phyloP scores from a whole-genome alignment of 805 yeast species.

The Candida khao-thaluensis region DNA sequence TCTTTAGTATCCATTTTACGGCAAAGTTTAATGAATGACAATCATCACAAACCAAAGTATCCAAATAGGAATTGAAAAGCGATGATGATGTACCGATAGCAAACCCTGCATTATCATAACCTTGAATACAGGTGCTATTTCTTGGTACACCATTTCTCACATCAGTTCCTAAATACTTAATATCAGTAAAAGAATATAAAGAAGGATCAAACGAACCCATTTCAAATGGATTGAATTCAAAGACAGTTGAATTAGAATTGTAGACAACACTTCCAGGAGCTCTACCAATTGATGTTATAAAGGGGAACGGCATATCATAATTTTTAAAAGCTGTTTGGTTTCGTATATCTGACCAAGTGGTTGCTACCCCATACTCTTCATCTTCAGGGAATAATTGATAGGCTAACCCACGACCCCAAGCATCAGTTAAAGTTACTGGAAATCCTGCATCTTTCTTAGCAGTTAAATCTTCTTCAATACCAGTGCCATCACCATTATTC shows the following conservation, averaged over 20 bases:
- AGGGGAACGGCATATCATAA: slow-evolving; percentile 43
- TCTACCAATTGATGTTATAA: slow-evolving; percentile 36
- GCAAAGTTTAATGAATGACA: slow-evolving; percentile 25
- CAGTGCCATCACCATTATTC: slow-evolving; percentile 31
- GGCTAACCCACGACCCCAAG: slow-evolving; percentile 77
- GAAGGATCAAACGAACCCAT: slow-evolving; percentile 43
- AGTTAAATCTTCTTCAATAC: slow-evolving; percentile 51
- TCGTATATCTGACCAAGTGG: slow-evolving; percentile 36
- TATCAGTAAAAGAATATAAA: slow-evolving; percentile 37
- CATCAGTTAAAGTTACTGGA: slow-evolving; percentile 65
- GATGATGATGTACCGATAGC: slow-evolving; percentile 41
- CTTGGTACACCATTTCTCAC: slow-evolving; percentile 31
- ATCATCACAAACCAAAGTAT: slow-evolving; percentile 34
- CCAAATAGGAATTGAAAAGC: slow-evolving; percentile 35
- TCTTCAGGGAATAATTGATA: slow-evolving; percentile 53
- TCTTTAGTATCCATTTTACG: slow-evolving; percentile 25
- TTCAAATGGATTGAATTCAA: slow-evolving; percentile 43
- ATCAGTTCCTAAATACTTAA: slow-evolving; percentile 35
- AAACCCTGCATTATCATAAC: slow-evolving; percentile 41
- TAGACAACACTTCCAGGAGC: slow-evolving; percentile 30
- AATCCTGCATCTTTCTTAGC: slow-evolving; percentile 57
- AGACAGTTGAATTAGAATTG: slow-evolving; percentile 36
- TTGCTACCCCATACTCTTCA: slow-evolving; percentile 23
- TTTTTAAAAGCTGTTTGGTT: slow-evolving; percentile 25
- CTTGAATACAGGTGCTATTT: slow-evolving; percentile 27